Conservation (phyloP, 148 eudicot species). For the Chenopodium album region DNA sequence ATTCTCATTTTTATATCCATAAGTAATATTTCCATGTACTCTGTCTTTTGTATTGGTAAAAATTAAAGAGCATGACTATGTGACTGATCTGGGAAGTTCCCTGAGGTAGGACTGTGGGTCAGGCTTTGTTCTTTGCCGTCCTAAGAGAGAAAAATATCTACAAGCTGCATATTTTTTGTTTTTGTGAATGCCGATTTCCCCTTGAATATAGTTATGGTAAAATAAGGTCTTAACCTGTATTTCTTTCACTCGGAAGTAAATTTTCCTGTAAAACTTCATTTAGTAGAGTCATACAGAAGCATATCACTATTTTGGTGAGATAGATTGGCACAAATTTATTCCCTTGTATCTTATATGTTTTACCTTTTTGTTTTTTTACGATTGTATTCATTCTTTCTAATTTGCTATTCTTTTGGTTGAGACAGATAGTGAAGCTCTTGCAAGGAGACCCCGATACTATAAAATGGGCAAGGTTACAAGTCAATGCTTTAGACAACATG, state of each 20-base stretch:
- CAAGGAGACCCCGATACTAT: slow-evolving; percentile 60
- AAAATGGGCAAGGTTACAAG: slow-evolving; percentile 75
- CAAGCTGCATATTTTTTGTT: neutral
- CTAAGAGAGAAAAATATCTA: neutral
- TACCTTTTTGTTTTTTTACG: no score
- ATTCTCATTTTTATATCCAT: neutral
- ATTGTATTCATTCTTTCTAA: neutral
- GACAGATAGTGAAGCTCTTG: slow-evolving; percentile 78
- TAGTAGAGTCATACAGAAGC: neutral
- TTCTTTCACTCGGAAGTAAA: neutral
- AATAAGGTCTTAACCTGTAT: neutral
- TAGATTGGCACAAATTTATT: neutral
- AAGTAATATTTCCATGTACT: neutral
- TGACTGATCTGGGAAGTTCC: neutral
- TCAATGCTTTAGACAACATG: slow-evolving; percentile 40
- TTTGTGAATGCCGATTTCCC: neutral
- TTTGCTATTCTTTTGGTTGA: neutral
- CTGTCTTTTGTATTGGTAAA: no score
- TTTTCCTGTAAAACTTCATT: neutral
- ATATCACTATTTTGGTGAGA: neutral
- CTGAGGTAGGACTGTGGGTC: no score
- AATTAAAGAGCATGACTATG: neutral
- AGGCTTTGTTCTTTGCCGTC: no score
- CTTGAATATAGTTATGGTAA: neutral
- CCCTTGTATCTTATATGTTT: neutral